Conservation (phyloP, 1,139 yeast genomes). For the Diutina pseudorugosa region DNA sequence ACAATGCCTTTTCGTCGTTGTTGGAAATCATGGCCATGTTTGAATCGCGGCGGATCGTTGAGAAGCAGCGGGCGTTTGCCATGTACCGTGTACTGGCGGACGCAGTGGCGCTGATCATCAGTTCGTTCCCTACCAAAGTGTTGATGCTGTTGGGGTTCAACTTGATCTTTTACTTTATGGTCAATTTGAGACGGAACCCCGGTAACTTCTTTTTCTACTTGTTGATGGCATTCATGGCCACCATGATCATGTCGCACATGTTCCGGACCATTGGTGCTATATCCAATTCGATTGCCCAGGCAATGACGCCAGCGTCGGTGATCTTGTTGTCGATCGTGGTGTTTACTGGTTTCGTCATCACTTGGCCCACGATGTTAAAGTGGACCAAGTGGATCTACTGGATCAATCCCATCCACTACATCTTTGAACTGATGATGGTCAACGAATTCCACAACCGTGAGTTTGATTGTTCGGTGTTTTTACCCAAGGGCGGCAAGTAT, state of each 20-base stretch:
- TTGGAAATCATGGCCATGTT: slow-evolving; percentile 60
- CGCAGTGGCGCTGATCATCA: slow-evolving; percentile 55
- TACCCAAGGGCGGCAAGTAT: slow-evolving; percentile 13
- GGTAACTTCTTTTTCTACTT: slow-evolving; percentile 62
- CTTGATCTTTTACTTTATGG: slow-evolving; percentile 53
- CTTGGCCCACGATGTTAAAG: slow-evolving; percentile 53
- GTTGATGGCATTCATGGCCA: slow-evolving; percentile 39
- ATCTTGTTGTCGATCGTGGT: slow-evolving; percentile 37
- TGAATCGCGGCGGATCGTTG: slow-evolving; percentile 70
- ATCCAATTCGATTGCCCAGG: slow-evolving; percentile 47
- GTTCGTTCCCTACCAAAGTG: slow-evolving; percentile 57
- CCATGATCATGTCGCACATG: slow-evolving; percentile 57
- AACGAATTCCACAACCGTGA: slow-evolving; percentile 41
- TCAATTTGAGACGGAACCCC: slow-evolving; percentile 49
- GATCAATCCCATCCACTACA: slow-evolving; percentile 57
- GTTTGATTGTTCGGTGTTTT: slow-evolving; percentile 23
- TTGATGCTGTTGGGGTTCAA: slow-evolving; percentile 46
- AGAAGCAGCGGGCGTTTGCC: slow-evolving; percentile 68
- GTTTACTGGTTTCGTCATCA: slow-evolving; percentile 57
- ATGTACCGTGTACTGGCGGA: slow-evolving; percentile 71
- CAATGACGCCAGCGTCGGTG: slow-evolving; percentile 64
- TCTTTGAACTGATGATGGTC: slow-evolving; percentile 56
- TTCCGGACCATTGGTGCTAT: slow-evolving; percentile 63
- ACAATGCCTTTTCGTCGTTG: slow-evolving; percentile 65
- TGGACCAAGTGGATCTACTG: slow-evolving; percentile 79